Percentiles rank a stretch among this genome's conserved stretches.
Evolutionary conservation across 345 rosid genomes (phyloP).

Genomic region (Firmiana major): DNA sequence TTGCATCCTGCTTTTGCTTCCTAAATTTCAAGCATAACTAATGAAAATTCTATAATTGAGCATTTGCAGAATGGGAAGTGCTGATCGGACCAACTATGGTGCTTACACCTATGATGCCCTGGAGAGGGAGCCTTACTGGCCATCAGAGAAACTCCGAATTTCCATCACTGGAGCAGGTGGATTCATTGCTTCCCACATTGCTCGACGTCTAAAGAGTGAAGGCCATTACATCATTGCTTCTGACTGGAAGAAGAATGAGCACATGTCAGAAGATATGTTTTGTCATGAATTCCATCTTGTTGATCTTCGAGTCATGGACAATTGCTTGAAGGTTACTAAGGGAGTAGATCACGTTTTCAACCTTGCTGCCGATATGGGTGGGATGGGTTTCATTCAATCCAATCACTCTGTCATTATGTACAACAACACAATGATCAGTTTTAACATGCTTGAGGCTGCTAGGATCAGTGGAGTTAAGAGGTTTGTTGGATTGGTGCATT

Average conservation of each 20-base stretch:
- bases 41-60: neutral
- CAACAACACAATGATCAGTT: constrained; percentile 97
- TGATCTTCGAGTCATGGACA: constrained; percentile 96
- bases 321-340: constrained; percentile 77
- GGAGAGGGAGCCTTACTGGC: constrained; percentile 93
- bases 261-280: constrained; percentile 98
- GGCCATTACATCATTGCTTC: constrained; percentile 97
- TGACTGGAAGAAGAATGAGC: constrained; percentile 99
- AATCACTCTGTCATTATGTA: constrained; percentile 98
- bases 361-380: constrained; percentile 99
- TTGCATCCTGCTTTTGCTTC: neutral
- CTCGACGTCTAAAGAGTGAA: constrained; percentile 91
- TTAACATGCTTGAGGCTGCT: constrained; percentile 95
- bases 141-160: constrained; percentile 72
- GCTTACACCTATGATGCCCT: constrained; percentile 77
- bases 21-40: neutral
- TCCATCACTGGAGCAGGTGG: constrained; percentile 98
- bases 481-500: constrained; percentile 30
- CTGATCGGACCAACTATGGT: constrained; percentile 57
- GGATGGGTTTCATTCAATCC: constrained; percentile 98
- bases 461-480: constrained; percentile 89
- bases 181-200: constrained; percentile 98
- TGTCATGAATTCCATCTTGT: constrained; percentile 93
- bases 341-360: constrained; percentile 92
- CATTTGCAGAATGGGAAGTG: constrained; percentile 66